A percentile compares a stretch with the other conserved stretches of the same genome.
Evolutionary conservation across 176 grass and related monocot species (phyloP).

Genomic region (Eragrostis nindensis): DNA sequence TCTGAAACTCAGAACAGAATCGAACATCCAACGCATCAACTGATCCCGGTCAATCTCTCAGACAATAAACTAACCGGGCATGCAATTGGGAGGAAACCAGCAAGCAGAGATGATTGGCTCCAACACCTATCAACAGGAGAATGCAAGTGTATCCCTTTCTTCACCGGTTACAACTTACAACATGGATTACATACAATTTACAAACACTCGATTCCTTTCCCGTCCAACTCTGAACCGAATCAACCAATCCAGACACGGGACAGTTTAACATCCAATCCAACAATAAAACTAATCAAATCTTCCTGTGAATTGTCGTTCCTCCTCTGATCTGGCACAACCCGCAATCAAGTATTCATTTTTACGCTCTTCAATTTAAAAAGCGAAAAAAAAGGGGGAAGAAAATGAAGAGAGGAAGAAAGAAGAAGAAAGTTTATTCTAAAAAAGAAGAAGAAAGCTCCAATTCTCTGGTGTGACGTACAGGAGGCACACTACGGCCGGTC

Average conservation of each 20-base stretch:
- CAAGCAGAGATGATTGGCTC: background rate
- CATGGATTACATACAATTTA: slow-evolving; percentile 44
- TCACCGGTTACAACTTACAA: slow-evolving; percentile 40
- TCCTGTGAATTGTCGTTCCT: slow-evolving; percentile 30
- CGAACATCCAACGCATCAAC: background rate
- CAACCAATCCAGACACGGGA: no score
- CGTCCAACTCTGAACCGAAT: no score
- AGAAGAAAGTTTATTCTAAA: no score
- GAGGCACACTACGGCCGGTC: background rate
- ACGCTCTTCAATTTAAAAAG: slow-evolving; percentile 1
- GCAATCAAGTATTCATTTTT: slow-evolving; percentile 26
- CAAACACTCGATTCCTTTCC: slow-evolving; percentile 3
- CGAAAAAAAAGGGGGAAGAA: no score
- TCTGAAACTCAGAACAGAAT: background rate
- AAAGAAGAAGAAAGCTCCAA: slow-evolving; percentile 7
- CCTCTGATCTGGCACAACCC: slow-evolving; percentile 36
- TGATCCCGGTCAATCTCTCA: background rate
- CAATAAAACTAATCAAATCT: slow-evolving; percentile 29
- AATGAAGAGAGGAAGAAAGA: background rate
- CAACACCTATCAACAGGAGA: background rate
- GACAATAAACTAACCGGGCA: background rate
- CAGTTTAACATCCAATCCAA: slow-evolving; percentile 28
- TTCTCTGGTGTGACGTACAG: slow-evolving; percentile 42
- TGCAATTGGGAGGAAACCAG: slow-evolving; percentile 6
- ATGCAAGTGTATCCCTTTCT: slow-evolving; percentile 15